phyloP scores from a whole-genome alignment of 106 monocot species.

The Iris macrosiphon region DNA sequence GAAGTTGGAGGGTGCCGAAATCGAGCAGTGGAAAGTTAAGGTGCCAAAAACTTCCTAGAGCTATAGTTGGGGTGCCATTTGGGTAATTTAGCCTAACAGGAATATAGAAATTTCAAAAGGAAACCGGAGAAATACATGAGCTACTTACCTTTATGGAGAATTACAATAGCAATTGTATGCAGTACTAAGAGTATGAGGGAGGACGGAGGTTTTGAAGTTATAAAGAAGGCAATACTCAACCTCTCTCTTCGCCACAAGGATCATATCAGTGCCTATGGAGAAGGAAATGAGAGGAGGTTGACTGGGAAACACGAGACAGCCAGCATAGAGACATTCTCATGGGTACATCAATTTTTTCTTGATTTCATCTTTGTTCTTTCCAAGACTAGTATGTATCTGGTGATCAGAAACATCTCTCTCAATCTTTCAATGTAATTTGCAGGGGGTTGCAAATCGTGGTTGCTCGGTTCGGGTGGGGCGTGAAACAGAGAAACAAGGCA shows the following conservation, averaged over 20 bases:
- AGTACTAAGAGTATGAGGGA: slow-evolving; percentile 91
- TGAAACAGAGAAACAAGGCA: slow-evolving; percentile 72
- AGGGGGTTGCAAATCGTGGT: slow-evolving; percentile 88
- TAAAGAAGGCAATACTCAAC: slow-evolving; percentile 85
- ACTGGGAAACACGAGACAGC: slow-evolving; percentile 92
- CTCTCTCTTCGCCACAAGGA: slow-evolving; percentile 74
- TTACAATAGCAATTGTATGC: too few species aligned
- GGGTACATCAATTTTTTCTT: slow-evolving; percentile 30
- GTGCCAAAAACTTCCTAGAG: too few species aligned
- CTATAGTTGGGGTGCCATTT: too few species aligned
- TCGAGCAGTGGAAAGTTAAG: too few species aligned
- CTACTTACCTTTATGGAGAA: too few species aligned
- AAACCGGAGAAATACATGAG: too few species aligned
- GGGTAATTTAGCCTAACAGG: too few species aligned
- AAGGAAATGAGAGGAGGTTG: slow-evolving; percentile 85
- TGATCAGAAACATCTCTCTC: too few species aligned
- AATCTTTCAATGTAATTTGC: slow-evolving; percentile 3
- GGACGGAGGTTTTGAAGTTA: slow-evolving; percentile 72
- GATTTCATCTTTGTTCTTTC: too few species aligned
- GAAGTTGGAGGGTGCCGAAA: too few species aligned
- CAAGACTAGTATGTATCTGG: too few species aligned
- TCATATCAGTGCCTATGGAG: slow-evolving; percentile 85
- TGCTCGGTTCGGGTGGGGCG: slow-evolving; percentile 86
- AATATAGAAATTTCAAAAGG: too few species aligned
- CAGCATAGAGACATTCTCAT: slow-evolving; percentile 72